phyloP scores from a whole-genome alignment of 1,284 basidiomycete species.

The Leucoagaricus sp. region DNA sequence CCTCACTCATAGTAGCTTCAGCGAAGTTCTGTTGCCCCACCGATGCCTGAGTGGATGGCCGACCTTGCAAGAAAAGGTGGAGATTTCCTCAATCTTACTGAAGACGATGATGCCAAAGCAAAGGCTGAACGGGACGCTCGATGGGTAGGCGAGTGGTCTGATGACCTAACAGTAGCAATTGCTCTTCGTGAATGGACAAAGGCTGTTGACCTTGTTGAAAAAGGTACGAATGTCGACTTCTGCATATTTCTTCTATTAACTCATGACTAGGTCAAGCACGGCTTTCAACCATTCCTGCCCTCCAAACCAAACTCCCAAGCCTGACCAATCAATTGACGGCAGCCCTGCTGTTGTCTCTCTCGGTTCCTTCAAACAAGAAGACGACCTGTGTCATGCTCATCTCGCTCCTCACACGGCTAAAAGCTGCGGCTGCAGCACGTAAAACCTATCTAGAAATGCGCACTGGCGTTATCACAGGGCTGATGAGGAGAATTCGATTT shows the following conservation, averaged over 20 bases:
- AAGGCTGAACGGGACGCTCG: constrained; percentile 77
- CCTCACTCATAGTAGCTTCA: constrained; percentile 20
- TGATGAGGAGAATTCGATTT: constrained; percentile 85
- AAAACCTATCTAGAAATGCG: constrained; percentile 85
- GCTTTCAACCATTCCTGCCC: constrained; percentile 51
- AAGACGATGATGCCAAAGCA: constrained; percentile 58
- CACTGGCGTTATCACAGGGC: constrained; percentile 71
- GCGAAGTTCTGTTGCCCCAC: constrained; percentile 41
- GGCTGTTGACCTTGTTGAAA: constrained; percentile 82
- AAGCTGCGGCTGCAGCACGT: constrained; percentile 79
- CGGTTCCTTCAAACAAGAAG: constrained; percentile 79
- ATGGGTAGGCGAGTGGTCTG: constrained; percentile 90
- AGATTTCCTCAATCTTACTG: constrained; percentile 33
- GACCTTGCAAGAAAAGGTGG: constrained; percentile 62
- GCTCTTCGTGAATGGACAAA: constrained; percentile 89
- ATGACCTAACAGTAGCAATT: constrained; percentile 90
- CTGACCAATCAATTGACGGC: constrained; percentile 73
- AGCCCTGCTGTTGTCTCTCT: constrained; percentile 75
- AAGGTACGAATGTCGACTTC: constrained; percentile 50
- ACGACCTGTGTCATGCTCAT: constrained; percentile 74
- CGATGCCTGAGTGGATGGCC: constrained; percentile 72
- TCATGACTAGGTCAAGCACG: constrained; percentile 59
- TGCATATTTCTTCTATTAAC: background rate
- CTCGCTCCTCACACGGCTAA: constrained; percentile 72
- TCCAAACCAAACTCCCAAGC: constrained; percentile 64